Evolutionary conservation across 2,329 filamentous ascomycete species (phyloP), one percentile per base, ranked within the genome.

Genomic region (Aspergillus calidoustus): DNA sequence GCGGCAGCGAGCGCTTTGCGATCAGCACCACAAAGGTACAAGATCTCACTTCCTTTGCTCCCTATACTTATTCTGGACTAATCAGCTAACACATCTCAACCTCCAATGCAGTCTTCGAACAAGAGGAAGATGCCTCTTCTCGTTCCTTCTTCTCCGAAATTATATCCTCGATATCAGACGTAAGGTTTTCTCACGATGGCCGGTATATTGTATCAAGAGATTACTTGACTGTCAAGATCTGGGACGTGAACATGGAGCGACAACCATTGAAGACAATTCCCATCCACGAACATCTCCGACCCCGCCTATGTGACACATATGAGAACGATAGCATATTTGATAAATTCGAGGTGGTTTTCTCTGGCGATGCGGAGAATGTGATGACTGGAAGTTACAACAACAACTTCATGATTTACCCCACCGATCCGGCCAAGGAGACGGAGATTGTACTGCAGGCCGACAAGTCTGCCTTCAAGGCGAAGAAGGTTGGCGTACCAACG

Each of bases 361-460:
- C 94, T 2, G 95, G 95, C 25, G 94, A 98, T 78, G 92, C 93
- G 44, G 96, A 97, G 85, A 98, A 99, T 71, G 95, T 98, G 68
- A 99, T 99, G 95, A 99, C 95, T 6, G 95, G 95, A 71, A 97
- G 93, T 76, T 99, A 99, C 84, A 99, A 99, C 86, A 99, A 99
- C 83, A 99, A 99, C 82, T 98, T 99, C 84, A 99, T 99, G 95
- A 99, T 99, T 74, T 99, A 98, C 78, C 95, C 95, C 4, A 95
- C 93, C 28, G 94, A 98, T 72, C 91, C 93, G 7, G 92, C 94
- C 68, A 96, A 96, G 81, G 95, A 99, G 76, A 94, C 94, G 3
- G 95, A 99, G 79, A 93, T 99, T 52, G 95, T 99, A 51, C 83
- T 99, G 60, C 95, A 99, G 79, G 95, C 95, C 44, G 95, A 99